Evolutionary conservation across 1,284 basidiomycete genomes (phyloP), one percentile per base, ranked within the genome.

Genomic region (Trichosporon ovoides): DNA sequence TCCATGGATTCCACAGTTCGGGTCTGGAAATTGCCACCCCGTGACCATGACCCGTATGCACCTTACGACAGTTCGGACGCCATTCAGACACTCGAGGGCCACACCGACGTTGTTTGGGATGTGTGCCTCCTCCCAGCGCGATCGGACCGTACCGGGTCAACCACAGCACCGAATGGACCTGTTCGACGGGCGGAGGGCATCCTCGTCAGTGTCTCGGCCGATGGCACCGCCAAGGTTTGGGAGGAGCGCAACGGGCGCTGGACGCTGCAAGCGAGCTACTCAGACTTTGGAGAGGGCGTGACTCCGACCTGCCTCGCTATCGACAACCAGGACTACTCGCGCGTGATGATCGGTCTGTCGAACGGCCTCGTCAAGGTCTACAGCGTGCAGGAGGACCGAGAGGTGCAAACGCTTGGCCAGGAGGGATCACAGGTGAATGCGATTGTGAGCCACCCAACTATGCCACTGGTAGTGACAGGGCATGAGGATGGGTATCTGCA

Each of bases 101-200:
- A 96, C 72, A 90, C 91, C 1, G 92, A 98, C 73, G 90, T 90
- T 3, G 88, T 98, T 12, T 98, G 95, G 94, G 94, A 94, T 71
- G 79, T 98, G 52, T 87, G 88, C 18, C 62, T 81, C 12, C 60
- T 83, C 22, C 75, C 78, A 1, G 20, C 57, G 2, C 52, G 57
- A 7, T 14, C 53, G 7, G 52, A 57, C 12, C 50, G 52, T 14
- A 49, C 43, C 14, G 40, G 18, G 22, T 33, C 18, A 13, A 7
- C 53, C 14, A 7, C 53, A 2, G 37, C 37, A 9, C 33, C 38
- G 22, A 19, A 53, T 12, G 22, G 52, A 18, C 43, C 24, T 11
- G n/a, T 37, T 36, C 43, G 33, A 43, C 52, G 53, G 7, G 46
- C 57, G 1, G 68, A 70, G 50, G 84, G 64, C 57, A 85, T 88